phyloP scores from a whole-genome alignment of 345 rosid species.

The Citrus inodora region DNA sequence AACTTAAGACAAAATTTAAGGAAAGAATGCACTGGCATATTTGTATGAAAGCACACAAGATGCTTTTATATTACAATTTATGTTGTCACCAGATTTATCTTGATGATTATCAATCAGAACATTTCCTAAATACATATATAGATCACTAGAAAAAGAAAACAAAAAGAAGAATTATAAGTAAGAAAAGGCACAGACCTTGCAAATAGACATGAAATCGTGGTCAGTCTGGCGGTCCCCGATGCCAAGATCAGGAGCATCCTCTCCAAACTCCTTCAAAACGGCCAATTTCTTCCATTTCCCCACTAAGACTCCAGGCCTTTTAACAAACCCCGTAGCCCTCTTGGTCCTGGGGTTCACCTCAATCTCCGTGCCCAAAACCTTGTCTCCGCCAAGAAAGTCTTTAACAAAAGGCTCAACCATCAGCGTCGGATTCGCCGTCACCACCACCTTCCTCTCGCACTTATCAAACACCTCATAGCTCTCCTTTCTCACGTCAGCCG shows the following conservation, averaged over 20 bases:
- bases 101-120: too few relatives aligned
- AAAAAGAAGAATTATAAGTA: too few relatives aligned
- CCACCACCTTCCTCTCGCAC: constrained; percentile 89
- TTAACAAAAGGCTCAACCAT: constrained; percentile 95
- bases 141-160: too few relatives aligned
- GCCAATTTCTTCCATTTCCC: constrained; percentile 70
- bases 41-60: too few relatives aligned
- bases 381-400: constrained; percentile 85
- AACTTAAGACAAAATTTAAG: too few relatives aligned
- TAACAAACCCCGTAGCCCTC: constrained; percentile 87
- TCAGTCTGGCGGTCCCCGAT: constrained; percentile 83
- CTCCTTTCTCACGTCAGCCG: constrained; percentile 82
- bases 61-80: too few relatives aligned
- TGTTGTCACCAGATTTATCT: too few relatives aligned
- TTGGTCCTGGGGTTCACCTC: constrained; percentile 73
- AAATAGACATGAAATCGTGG: constrained; percentile 86
- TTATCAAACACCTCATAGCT: constrained; percentile 75
- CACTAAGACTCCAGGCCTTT: constrained; percentile 79
- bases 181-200: constrained; percentile 57
- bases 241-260: constrained; percentile 67
- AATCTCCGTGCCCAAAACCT: constrained; percentile 92
- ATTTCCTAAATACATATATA: too few relatives aligned
- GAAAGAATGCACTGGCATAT: too few relatives aligned
- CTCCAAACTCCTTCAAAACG: constrained; percentile 66
- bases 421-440: constrained; percentile 83